Evolutionary conservation across 1,284 basidiomycete species (phyloP).

Genomic region (Wolfiporia cocos): DNA sequence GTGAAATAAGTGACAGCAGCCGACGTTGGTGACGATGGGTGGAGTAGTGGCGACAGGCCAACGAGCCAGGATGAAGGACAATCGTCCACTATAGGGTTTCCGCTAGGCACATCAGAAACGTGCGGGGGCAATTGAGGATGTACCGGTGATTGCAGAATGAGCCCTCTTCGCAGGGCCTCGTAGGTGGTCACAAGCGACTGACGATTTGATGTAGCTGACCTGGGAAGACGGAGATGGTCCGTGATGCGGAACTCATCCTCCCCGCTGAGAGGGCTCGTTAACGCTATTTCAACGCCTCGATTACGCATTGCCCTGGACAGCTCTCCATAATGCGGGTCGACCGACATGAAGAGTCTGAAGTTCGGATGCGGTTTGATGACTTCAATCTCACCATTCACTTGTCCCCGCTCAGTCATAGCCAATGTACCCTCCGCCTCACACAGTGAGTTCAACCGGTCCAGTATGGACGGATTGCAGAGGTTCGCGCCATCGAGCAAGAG

Average conservation of each 20-base stretch:
- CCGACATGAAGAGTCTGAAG: constrained; percentile 93
- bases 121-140: too few species aligned
- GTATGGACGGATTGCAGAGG: constrained; percentile 90
- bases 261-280: constrained; percentile 30
- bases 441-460: constrained; percentile 95
- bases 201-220: too few species aligned
- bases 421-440: constrained; percentile 85
- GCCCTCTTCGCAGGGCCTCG: constrained; percentile 30
- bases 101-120: constrained; percentile 15
- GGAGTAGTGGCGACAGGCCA: constrained; percentile 30
- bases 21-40: too few species aligned
- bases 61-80: constrained; percentile 37
- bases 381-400: constrained; percentile 73
- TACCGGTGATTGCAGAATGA: too few species aligned
- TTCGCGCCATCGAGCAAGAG: constrained; percentile 92
- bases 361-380: constrained; percentile 78
- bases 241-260: constrained; percentile 44
- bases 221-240: constrained; percentile 49
- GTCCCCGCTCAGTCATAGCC: constrained; percentile 86
- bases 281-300: constrained; percentile 84
- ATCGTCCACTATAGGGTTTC: constrained; percentile 40
- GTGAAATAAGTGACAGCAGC: constrained; percentile 12
- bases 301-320: constrained; percentile 98
- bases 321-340: constrained; percentile 90
- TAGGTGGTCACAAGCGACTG: too few species aligned